A percentile compares a stretch with the other conserved stretches of the same genome.
Conservation (phyloP, 192 early-diverging fungal species). For the Backusella liffmaniae region DNA sequence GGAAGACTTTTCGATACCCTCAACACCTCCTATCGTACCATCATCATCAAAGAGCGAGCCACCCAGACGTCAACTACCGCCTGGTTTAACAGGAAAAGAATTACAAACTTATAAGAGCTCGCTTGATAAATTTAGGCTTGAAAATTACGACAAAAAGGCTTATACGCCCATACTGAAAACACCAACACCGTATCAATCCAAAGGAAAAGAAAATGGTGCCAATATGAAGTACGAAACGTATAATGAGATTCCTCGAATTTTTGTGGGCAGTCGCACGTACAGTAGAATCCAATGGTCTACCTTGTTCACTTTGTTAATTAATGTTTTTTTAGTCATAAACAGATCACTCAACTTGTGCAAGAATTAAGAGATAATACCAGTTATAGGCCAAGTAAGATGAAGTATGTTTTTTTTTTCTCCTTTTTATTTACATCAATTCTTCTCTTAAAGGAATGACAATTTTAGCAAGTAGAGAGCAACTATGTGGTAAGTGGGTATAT, state of each 20-base stretch:
- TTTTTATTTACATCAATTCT: neutral
- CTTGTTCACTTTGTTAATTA: neutral
- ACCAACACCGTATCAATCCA: neutral
- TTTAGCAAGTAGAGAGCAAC: constrained; percentile 50
- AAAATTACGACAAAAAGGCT: neutral
- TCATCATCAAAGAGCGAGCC: neutral
- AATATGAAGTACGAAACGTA: neutral
- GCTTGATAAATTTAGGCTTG: neutral
- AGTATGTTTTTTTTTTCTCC: too few relatives aligned
- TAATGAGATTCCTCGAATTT: neutral
- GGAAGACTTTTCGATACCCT: neutral
- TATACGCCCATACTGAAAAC: neutral
- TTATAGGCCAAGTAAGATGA: constrained; percentile 43
- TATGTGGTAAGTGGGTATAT: constrained; percentile 35
- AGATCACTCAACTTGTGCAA: constrained; percentile 52
- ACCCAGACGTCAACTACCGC: neutral
- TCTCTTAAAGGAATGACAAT: constrained; percentile 38
- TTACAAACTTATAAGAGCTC: neutral
- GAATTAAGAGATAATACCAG: constrained; percentile 55
- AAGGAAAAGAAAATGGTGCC: too few relatives aligned
- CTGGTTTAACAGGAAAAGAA: neutral
- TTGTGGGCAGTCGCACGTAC: constrained; percentile 46
- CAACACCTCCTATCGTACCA: neutral
- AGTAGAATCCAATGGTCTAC: neutral
- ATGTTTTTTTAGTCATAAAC: constrained; percentile 39